These are phyloP conservation scores for Leccinum obscurum DNA, from an alignment of 768 basidiomycete species.

Conservation along the genomic window DNA sequence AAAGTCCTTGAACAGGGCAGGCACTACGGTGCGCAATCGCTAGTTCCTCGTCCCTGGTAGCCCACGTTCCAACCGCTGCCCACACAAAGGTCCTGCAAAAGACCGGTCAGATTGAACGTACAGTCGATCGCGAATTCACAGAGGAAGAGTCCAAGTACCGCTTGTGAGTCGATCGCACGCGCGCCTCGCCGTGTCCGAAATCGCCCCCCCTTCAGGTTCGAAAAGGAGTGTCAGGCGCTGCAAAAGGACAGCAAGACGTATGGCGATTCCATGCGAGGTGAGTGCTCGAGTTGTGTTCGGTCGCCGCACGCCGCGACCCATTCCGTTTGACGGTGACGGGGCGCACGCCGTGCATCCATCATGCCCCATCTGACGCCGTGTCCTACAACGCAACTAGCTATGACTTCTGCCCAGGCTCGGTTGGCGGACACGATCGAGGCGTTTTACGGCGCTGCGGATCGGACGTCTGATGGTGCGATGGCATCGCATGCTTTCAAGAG, in stretches of 20 bases:
- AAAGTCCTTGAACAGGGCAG: conserved; percentile 89
- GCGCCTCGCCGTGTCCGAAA: background rate
- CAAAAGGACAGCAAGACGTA: conserved; percentile 97
- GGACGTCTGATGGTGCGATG: conserved; percentile 90
- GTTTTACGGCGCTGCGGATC: conserved; percentile 88
- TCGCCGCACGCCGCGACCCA: too few relatives aligned
- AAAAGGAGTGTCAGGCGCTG: conserved; percentile 91
- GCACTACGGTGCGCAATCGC: conserved; percentile 69
- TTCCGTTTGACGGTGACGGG: too few relatives aligned
- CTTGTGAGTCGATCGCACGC: conserved; percentile 52
- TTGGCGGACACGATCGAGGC: conserved; percentile 92
- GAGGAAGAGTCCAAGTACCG: conserved; percentile 91
- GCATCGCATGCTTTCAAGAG: conserved; percentile 95
- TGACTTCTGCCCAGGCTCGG: conserved; percentile 90
- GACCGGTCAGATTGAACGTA: conserved; percentile 96
- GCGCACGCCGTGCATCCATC: too few relatives aligned
- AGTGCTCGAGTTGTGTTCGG: conserved; percentile 21
- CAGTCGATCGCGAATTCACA: conserved; percentile 89
- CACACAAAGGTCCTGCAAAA: conserved; percentile 82
- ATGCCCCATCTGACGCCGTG: background rate
- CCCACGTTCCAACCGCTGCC: conserved; percentile 7
- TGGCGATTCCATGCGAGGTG: conserved; percentile 91
- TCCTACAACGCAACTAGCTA: conserved; percentile 44
- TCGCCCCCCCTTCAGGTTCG: conserved; percentile 56
- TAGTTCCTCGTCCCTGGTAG: conserved; percentile 4